phyloP scores from a whole-genome alignment of 2,329 filamentous ascomycete species.

The Arthrinium puccinioides region DNA sequence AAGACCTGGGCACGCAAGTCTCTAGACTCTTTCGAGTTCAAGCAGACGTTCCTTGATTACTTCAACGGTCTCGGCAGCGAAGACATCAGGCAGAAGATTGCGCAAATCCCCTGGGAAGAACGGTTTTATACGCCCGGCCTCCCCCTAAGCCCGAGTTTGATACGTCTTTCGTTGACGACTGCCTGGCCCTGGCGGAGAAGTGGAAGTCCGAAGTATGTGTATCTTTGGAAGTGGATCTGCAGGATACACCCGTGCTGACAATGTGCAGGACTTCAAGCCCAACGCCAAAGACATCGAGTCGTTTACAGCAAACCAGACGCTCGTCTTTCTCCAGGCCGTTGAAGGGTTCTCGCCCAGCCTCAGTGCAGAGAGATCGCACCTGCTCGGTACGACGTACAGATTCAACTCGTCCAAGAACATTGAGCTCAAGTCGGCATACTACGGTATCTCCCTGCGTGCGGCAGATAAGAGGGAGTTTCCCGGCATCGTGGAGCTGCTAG shows the following conservation, averaged over 20 bases:
- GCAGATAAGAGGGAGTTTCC: constrained; percentile 62
- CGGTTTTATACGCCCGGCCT: constrained; percentile 86
- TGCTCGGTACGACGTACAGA: constrained; percentile 69
- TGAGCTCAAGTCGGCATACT: constrained; percentile 77
- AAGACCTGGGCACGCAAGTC: constrained; percentile 77
- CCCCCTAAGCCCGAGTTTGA: constrained; percentile 90
- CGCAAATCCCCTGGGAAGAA: constrained; percentile 77
- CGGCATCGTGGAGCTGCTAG: constrained; percentile 67
- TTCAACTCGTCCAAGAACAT: constrained; percentile 73
- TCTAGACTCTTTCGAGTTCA: constrained; percentile 92
- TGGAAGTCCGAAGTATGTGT: constrained; percentile 59
- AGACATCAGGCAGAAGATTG: constrained; percentile 55
- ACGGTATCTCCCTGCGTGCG: constrained; percentile 69
- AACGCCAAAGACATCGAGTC: constrained; percentile 58
- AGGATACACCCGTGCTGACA: not conserved
- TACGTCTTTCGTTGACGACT: constrained; percentile 76
- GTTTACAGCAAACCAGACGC: constrained; percentile 80
- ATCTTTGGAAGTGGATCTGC: not conserved
- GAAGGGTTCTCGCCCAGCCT: constrained; percentile 62
- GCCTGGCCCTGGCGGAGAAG: constrained; percentile 73
- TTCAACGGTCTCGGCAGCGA: constrained; percentile 62
- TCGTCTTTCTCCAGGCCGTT: constrained; percentile 82
- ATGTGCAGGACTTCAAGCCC: constrained; percentile 52
- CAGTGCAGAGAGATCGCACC: constrained; percentile 54
- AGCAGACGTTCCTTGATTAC: constrained; percentile 77